A percentile compares a stretch with the other conserved stretches of the same genome.
Evolutionary conservation across 2,329 filamentous ascomycete genomes (phyloP).

Genomic region (Periconia sp.): DNA sequence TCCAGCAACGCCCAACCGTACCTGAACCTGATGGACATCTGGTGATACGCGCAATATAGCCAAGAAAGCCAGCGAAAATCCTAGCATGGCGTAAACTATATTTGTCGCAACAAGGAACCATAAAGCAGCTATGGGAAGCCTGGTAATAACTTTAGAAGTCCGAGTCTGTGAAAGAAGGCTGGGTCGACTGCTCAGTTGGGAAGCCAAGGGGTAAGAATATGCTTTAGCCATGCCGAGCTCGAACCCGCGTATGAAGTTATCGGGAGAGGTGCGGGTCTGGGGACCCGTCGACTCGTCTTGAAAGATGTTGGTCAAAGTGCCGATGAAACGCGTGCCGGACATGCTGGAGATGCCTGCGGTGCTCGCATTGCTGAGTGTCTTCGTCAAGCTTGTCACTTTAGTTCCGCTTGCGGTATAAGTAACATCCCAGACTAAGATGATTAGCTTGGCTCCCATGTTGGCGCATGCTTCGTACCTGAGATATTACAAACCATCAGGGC

Average conservation of each 20-base stretch:
- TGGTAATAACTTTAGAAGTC: conserved; percentile 16
- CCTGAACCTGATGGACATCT: conserved; percentile 19
- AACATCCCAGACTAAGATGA: conserved; percentile 11
- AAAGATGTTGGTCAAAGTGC: conserved; percentile 4
- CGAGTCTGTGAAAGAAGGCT: conserved; percentile 10
- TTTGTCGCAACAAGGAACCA: conserved; percentile 23
- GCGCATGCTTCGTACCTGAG: conserved; percentile 7
- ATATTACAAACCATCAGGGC: conserved; percentile 14
- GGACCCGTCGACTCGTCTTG: conserved; percentile 3
- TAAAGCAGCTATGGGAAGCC: conserved; percentile 14
- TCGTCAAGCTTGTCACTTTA: conserved; percentile 1
- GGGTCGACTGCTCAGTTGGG: conserved; percentile 9
- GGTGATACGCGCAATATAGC: conserved; percentile 8
- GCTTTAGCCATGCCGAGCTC: conserved; percentile 16
- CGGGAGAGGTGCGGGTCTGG: conserved; percentile 4
- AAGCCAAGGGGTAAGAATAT: conserved; percentile 10
- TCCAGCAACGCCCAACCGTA: conserved; percentile 14
- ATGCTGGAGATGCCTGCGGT: conserved; percentile 16
- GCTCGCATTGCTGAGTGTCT: conserved; percentile 15
- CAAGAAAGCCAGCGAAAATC: conserved; percentile 8
- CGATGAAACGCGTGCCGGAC: conserved; percentile 4
- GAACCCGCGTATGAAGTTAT: conserved; percentile 10
- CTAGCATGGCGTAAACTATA: conserved; percentile 11
- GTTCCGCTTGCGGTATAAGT: conserved; percentile 4
- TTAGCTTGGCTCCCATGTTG: not conserved